A percentile compares a stretch with the other conserved stretches of the same genome.
Conservation (phyloP, 1,139 yeast species). For the Blastobotrys petasosporus region DNA sequence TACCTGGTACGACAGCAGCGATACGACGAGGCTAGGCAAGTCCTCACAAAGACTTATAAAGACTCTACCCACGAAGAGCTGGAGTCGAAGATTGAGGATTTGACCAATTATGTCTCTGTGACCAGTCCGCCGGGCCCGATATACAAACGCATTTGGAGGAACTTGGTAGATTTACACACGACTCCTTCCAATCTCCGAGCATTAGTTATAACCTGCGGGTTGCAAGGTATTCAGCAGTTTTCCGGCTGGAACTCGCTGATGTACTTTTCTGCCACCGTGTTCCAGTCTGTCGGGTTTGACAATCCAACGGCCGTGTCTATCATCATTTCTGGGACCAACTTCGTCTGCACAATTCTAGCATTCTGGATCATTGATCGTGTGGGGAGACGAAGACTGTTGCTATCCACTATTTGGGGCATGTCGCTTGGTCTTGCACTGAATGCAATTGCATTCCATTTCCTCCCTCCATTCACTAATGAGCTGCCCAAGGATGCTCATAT, state of each 20-base stretch:
- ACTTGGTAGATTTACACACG: constrained; percentile 58
- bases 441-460: constrained; percentile 84
- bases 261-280: constrained; percentile 89
- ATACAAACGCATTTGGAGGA: constrained; percentile 17
- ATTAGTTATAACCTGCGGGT: constrained; percentile 77
- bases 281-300: constrained; percentile 78
- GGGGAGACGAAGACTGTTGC: constrained; percentile 75
- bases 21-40: constrained; percentile 57
- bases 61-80: constrained; percentile 28
- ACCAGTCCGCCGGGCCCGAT: constrained; percentile 9
- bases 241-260: constrained; percentile 92
- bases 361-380: constrained; percentile 76
- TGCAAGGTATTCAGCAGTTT: constrained; percentile 93
- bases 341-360: constrained; percentile 76
- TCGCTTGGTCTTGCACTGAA: constrained; percentile 65
- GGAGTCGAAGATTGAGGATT: constrained; percentile 22
- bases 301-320: constrained; percentile 88
- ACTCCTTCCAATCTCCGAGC: constrained; percentile 88
- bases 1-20: constrained; percentile 69
- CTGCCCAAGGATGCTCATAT: constrained; percentile 41
- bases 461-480: constrained; percentile 36
- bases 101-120: constrained; percentile 17
- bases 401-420: constrained; percentile 79
- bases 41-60: constrained; percentile 45
- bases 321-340: constrained; percentile 88